Base-by-base conservation (phyloP, 1,284 basidiomycete species). In the Bjerkandera adusta region DNA sequence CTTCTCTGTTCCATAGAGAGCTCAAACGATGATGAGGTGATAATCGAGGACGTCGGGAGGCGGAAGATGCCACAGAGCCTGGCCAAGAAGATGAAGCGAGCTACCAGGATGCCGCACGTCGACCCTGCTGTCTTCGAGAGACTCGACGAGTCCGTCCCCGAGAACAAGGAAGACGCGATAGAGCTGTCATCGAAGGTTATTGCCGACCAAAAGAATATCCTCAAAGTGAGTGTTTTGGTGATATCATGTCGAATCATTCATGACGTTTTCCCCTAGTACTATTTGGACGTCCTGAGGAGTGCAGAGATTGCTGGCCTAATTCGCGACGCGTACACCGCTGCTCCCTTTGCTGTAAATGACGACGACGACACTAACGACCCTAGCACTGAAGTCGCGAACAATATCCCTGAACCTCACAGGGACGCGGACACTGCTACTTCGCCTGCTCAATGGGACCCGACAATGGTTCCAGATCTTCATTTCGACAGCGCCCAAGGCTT, bases 401-500 rank as follows among this genome's bases (percentile, higher is more conserved):
- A n/a, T n/a, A n/a, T n/a, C n/a, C n/a, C n/a, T n/a, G n/a, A n/a
- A n/a, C n/a, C n/a, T n/a, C n/a, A n/a, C n/a, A n/a, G n/a, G n/a
- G n/a, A n/a, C n/a, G n/a, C n/a, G n/a, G n/a, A n/a, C n/a, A n/a
- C n/a, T n/a, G n/a, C n/a, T n/a, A n/a, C n/a, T n/a, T n/a, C n/a
- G n/a, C n/a, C n/a, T n/a, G n/a, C n/a, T n/a, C n/a, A n/a, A n/a
- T n/a, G 27, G 27, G 27, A 30, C 36, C 75, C 73, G 40, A 70
- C 75, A 0, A 63, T 79, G 64, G 76, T 70, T 41, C 64, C 69
- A 15, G 67, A 69, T 0, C 56, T 76, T 0, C 71, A 75, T 54
- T 74, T 75, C 50, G 72, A 76, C 10, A 75, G 65, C 35, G 71
- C 70, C 0, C 64, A 71, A 3, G 74, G 69, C 0, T 75, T 79